Evolutionary conservation across 2,329 filamentous ascomycete species (phyloP).

Genomic region (Gliomastix tumulicola): DNA sequence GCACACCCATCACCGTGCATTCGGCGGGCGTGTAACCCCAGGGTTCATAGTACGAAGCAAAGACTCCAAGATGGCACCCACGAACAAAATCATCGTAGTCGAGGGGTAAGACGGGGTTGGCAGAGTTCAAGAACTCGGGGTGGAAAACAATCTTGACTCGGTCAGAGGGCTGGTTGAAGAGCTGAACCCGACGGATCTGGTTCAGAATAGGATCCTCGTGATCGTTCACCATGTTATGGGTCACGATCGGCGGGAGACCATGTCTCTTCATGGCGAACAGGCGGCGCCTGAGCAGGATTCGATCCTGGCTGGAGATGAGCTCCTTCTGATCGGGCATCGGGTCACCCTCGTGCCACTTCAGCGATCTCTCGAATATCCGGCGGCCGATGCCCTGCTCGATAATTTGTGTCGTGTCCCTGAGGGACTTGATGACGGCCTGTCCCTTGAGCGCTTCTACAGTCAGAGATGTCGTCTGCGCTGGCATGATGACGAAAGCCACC

Average conservation of each 20-base stretch:
- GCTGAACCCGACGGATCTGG: constrained; percentile 89
- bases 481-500: constrained; percentile 98
- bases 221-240: constrained; percentile 98
- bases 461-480: constrained; percentile 88
- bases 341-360: constrained; percentile 93
- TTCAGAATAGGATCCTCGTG: constrained; percentile 88
- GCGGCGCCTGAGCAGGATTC: constrained; percentile 82
- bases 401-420: constrained; percentile 85
- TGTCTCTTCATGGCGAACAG: constrained; percentile 96
- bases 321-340: constrained; percentile 95
- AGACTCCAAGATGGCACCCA: constrained; percentile 91
- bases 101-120: constrained; percentile 88
- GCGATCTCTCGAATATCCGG: constrained; percentile 87
- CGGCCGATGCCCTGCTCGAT: constrained; percentile 91
- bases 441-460: constrained; percentile 95
- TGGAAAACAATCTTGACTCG: constrained; percentile 98
- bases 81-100: constrained; percentile 99
- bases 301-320: constrained; percentile 84
- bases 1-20: constrained; percentile 98
- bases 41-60: constrained; percentile 97
- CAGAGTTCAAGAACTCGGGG: constrained; percentile 92
- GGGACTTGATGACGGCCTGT: constrained; percentile 93
- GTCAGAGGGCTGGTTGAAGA: constrained; percentile 93
- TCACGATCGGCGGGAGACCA: constrained; percentile 87
- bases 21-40: constrained; percentile 99